Conservation (phyloP, 257 asterid genomes). For the Jacaranda mimosifolia region DNA sequence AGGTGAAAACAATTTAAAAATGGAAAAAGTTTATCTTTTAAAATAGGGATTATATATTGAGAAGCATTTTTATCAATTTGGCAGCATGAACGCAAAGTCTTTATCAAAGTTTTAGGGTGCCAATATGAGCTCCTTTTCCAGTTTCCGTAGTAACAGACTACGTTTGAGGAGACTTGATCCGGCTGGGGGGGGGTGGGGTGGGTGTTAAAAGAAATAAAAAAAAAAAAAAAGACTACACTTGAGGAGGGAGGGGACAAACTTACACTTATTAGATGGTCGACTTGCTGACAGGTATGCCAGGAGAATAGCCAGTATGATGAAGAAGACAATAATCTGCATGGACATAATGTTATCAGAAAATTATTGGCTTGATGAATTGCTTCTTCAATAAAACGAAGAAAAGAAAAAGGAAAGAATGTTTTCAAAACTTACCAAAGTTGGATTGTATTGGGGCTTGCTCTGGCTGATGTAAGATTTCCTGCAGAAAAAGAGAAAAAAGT, state of each 20-base stretch:
- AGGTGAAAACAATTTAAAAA: background rate
- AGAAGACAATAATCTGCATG: constrained; percentile 69
- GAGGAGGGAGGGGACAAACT: constrained; percentile 36
- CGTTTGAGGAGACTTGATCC: no score
- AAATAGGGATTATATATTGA: background rate
- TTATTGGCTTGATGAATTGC: background rate
- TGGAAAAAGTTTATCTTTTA: background rate
- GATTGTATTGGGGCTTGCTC: constrained; percentile 60
- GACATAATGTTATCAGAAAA: constrained; percentile 36
- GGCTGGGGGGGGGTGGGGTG: no score
- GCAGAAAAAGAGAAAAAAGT: constrained; percentile 20
- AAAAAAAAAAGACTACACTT: no score
- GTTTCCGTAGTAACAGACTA: background rate
- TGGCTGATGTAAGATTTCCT: constrained; percentile 78
- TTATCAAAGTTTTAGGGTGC: background rate
- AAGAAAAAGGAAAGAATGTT: background rate
- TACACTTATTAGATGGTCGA: constrained; percentile 50
- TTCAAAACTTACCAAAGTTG: constrained; percentile 62
- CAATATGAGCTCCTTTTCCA: background rate
- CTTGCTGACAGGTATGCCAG: constrained; percentile 58
- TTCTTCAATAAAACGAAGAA: background rate
- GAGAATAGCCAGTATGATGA: constrained; percentile 68
- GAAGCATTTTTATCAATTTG: background rate
- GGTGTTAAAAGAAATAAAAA: no score
- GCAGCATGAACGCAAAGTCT: background rate